Evolutionary conservation across 2,329 filamentous ascomycete species (phyloP), one percentile per base, ranked within the genome.

Genomic region (Pseudogymnoascus sp.): DNA sequence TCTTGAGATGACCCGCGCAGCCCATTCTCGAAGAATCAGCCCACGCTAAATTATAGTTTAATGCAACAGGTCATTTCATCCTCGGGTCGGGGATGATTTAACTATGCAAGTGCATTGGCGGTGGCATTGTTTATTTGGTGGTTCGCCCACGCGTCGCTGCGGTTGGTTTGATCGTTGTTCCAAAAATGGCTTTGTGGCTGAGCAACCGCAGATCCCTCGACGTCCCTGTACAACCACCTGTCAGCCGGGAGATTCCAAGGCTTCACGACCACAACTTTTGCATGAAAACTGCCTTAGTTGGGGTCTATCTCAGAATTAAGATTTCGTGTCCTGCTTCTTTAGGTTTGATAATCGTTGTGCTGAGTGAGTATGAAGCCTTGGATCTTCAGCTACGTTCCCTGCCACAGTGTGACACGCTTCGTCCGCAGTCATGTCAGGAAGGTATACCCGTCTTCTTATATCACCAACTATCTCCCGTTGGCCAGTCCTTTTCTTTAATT

Each of bases 181-280:
- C 48, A 54, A 54, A 54, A 54, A 54, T 54, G 48, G 48, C 48
- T 31, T 54, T 10, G 48, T 54, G 48, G 48, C 48, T 54, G 48
- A 6, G 48, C 25, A n/a, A 4, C 25, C 7, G 48, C 8, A 16
- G 48, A 54, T 54, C 48, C 14, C 21, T 28, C 13, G 1, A 16
- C 23, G 6, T 48, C 45, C 45, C 14, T 48, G 43, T 13, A 23
- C 19, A 23, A 48, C 43, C 14, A 31, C 8, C 25, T n/a, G 48
- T 54, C 48, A 54, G 48, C 21, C 48, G 48, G 25, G 6, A 19
- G 25, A 34, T 10, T 34, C 16, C 7, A 54, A 11, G 48, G 25
- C 48, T 54, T 19, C 48, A 54, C n/a, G 8, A 23, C n/a, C 25
- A 16, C 48, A 34, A 54, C 23, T 28, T 51, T 54, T 21, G 19